Percentiles rank a stretch among this genome's conserved stretches.
Evolutionary conservation across 345 rosid species (phyloP).

Genomic region (Acer saccharum): DNA sequence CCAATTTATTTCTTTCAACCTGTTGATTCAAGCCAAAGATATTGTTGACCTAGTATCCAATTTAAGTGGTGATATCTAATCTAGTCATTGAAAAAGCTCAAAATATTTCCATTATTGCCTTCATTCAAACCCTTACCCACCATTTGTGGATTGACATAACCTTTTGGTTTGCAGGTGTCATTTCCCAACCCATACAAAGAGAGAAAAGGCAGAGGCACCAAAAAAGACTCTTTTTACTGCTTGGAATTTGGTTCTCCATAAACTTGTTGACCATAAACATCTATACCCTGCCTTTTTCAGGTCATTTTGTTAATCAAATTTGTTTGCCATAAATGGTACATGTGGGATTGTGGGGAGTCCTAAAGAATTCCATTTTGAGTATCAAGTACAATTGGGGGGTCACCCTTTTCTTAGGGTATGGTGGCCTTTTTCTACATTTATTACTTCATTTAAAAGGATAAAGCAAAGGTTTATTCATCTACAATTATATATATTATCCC

Average conservation of each 20-base stretch:
- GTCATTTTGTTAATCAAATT: slow-evolving; percentile 16
- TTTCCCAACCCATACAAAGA: not conserved
- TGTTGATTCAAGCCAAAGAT: too few species aligned
- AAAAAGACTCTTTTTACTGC: not conserved
- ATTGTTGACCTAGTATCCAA: too few species aligned
- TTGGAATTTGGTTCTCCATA: slow-evolving; percentile 21
- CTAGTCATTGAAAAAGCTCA: too few species aligned
- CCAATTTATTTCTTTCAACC: too few species aligned
- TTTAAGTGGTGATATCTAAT: too few species aligned
- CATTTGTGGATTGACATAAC: slow-evolving; percentile 4
- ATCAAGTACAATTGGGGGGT: not conserved
- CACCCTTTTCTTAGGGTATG: not conserved
- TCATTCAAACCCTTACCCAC: not conserved
- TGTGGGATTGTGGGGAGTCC: slow-evolving; percentile 23
- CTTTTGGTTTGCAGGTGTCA: slow-evolving; percentile 1
- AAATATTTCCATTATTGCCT: too few species aligned
- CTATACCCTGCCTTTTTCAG: not conserved
- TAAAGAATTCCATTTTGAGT: not conserved
- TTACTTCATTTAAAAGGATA: not conserved
- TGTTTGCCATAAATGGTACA: slow-evolving; percentile 21
- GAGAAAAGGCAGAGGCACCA: not conserved
- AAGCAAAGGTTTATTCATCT: slow-evolving; percentile 16
- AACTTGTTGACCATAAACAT: not conserved
- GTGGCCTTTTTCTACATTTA: not conserved
- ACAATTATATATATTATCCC: not conserved